Evolutionary conservation across 768 basidiomycete species (phyloP), one percentile per base, ranked within the genome.

Genomic region (Rhizopogon vulgaris): DNA sequence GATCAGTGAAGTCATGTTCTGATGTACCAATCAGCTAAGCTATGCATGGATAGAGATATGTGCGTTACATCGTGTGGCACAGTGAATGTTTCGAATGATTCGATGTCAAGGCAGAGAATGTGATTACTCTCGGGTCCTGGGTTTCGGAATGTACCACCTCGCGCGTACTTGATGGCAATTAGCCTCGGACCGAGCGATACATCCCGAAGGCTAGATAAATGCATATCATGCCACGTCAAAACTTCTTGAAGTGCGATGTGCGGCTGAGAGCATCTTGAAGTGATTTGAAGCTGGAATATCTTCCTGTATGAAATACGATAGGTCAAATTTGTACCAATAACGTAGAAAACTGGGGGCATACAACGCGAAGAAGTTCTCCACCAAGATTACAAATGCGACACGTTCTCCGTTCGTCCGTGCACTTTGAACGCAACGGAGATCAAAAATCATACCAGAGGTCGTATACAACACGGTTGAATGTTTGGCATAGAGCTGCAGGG

Each of bases 391-490:
- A 46, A 46, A 46, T 18, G 45, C 45, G 5, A 46, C 32, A 46
- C 45, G 45, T 46, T 46, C 45, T 36, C 45, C 45, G 14, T 46
- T 46, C 18, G 9, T 46, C 3, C 32, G 45, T 6, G 45, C 28
- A 4, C 45, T 46, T 34, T 46, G 45, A 22, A 46, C 45, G 45
- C 45, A 46, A 34, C 45, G 45, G 22, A 46, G 45, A 32, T 46
- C 45, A 46, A 46, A 46, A 46, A 46, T 46, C 45, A 46, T 46
- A 34, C 45, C 45, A 3, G 45, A 46, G 3, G 45, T 46, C 14
- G 45, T 46, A 32, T 46, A 46, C 45, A 46, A 10, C 18, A 46
- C 45, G 15, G 45, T 46, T 34, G 45, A 46, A 46, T 46, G 45
- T 46, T 46, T 46, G 22, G 45, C 45, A 34, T 46, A 46, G 32